Evolutionary conservation across 1,139 yeast genomes (phyloP), one percentile per base, ranked within the genome.

Genomic region (Geotrichum citri-aurantii): DNA sequence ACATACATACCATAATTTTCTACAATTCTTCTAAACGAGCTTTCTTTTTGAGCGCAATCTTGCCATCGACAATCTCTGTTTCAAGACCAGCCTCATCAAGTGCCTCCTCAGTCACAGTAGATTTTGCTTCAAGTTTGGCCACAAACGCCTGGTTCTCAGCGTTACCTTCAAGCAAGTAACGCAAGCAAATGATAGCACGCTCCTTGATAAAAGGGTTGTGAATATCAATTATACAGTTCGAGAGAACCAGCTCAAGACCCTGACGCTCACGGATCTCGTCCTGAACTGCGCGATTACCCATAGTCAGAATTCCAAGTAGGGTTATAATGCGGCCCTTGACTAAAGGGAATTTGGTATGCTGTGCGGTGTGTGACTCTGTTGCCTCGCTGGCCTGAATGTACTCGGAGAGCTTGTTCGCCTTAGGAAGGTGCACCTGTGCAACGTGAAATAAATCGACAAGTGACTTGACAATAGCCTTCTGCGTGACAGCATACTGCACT

Each of bases 171-270:
- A 93, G 73, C 37, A 91, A 71, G 61, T 84, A 85, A 64, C 86
- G 82, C 50, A 93, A 71, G 66, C 97, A 89, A 12, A 92, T 73
- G 40, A 93, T 87, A 1, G 96, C 81, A 61, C 95, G 77, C 68
- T 93, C 99, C 63, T 89, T 87, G 61, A 93, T 86, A 68, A 40
- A 91, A 0, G 98, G 98, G 67, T 93, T 95, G 68, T 87, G 84
- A 55, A 84, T 86, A 70, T 93, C 99, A 53, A 93, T 85, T 48
- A 86, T 81, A 73, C 97, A 91, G 65, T 85, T 88, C 1, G 95
- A 88, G 27, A 93, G 75, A 0, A 92, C 78, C 23, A 89, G 72
- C 58, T 84, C 87, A 10, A 93, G 71, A 0, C 92, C 96, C 56
- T 86, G 89, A 0, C 77, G 67, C 46, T 80, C 80, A 52, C 97